Percentiles rank a stretch among this genome's conserved stretches.
These are phyloP conservation scores for Penicillium longicatenatum DNA, from an alignment of 495 filamentous ascomycete genomes.

Conservation along the genomic window DNA sequence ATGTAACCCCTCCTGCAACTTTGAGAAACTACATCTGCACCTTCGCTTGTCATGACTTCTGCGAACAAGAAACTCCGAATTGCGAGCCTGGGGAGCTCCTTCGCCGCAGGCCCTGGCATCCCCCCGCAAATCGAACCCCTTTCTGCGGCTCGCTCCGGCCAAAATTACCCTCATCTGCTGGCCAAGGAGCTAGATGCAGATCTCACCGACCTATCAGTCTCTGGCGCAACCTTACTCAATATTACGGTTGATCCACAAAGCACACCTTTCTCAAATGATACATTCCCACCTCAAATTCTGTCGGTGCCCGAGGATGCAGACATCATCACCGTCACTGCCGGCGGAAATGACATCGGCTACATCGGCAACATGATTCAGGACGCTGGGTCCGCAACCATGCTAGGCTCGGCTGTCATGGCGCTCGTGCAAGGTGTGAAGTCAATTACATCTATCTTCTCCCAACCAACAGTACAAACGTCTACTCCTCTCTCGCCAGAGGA, in stretches of 20 bases:
- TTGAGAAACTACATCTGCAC: neutral
- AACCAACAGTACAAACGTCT: constrained; percentile 2
- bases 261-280: constrained; percentile 13
- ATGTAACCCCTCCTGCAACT: neutral
- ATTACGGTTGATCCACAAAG: constrained; percentile 39
- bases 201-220: constrained; percentile 45
- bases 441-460: neutral
- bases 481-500: constrained; percentile 19
- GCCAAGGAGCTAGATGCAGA: constrained; percentile 31
- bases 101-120: constrained; percentile 49
- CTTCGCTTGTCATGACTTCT: neutral
- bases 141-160: constrained; percentile 36
- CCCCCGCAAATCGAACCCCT: constrained; percentile 31
- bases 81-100: constrained; percentile 37
- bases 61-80: constrained; percentile 12
- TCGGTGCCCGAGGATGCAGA: constrained; percentile 37
- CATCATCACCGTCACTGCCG: constrained; percentile 43
- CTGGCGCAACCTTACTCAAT: constrained; percentile 46
- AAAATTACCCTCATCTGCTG: constrained; percentile 46
- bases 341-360: constrained; percentile 50
- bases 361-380: constrained; percentile 42
- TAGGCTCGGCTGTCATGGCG: neutral
- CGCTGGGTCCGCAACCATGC: constrained; percentile 13
- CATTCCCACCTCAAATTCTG: constrained; percentile 41
- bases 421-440: neutral